These are phyloP conservation scores for Agaricus bisporus DNA, from an alignment of 768 basidiomycete genomes.

Conservation along the genomic window DNA sequence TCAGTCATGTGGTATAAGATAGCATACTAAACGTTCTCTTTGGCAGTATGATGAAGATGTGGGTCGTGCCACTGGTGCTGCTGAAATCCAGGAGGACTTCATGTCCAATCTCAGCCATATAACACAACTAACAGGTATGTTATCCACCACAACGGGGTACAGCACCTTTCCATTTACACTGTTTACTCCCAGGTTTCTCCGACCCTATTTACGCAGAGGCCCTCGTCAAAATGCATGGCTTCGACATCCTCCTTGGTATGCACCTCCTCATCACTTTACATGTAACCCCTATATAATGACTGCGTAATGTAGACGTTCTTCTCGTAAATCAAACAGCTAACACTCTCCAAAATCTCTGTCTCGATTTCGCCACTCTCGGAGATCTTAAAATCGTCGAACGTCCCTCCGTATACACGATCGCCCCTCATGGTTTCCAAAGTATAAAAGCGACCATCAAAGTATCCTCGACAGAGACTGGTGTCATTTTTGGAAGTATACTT, in stretches of 20 bases:
- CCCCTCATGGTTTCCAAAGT: slow-evolving; percentile 95
- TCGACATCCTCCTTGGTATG: slow-evolving; percentile 88
- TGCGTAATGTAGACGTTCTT: slow-evolving; percentile 63
- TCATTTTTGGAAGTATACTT: slow-evolving; percentile 96
- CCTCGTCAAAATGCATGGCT: slow-evolving; percentile 95
- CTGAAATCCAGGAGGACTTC: slow-evolving; percentile 85
- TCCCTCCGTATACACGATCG: slow-evolving; percentile 90
- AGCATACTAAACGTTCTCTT: background rate
- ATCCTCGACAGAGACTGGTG: slow-evolving; percentile 96
- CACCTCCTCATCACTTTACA: background rate
- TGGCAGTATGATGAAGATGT: slow-evolving; percentile 83
- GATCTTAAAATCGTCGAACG: slow-evolving; percentile 96
- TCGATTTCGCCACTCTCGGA: slow-evolving; percentile 96
- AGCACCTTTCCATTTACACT: background rate
- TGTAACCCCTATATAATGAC: background rate
- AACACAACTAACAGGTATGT: slow-evolving; percentile 82
- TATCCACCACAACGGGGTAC: background rate
- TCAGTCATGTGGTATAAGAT: background rate
- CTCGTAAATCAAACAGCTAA: slow-evolving; percentile 94
- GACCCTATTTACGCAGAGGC: slow-evolving; percentile 99
- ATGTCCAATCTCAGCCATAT: slow-evolving; percentile 91
- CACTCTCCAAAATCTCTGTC: slow-evolving; percentile 92
- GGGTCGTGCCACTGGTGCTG: slow-evolving; percentile 80
- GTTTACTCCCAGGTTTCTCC: slow-evolving; percentile 66
- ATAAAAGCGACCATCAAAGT: slow-evolving; percentile 99